Evolutionary conservation across 1,284 basidiomycete species (phyloP).

Genomic region (Amylostereum chailletii): DNA sequence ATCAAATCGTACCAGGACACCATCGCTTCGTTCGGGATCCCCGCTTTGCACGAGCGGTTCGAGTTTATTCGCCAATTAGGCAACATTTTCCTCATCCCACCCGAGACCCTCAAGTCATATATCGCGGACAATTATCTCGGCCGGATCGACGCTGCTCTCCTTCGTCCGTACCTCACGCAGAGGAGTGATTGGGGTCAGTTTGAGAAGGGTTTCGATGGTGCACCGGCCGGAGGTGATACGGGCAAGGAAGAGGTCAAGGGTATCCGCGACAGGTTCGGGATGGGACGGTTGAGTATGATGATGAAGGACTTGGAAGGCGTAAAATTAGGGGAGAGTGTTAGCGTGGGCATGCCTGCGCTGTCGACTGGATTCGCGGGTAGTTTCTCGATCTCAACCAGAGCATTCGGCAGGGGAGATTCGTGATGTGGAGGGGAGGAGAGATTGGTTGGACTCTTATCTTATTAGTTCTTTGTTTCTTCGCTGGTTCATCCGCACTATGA

Average conservation of each 20-base stretch:
- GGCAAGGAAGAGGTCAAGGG: constrained; percentile 35
- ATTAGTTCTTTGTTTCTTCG: not conserved
- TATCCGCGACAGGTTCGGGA: constrained; percentile 60
- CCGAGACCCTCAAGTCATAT: constrained; percentile 88
- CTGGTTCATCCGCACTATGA: constrained; percentile 8
- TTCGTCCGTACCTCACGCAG: constrained; percentile 88
- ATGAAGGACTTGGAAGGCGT: constrained; percentile 76
- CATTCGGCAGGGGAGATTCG: constrained; percentile 14
- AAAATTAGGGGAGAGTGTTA: constrained; percentile 50
- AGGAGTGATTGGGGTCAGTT: constrained; percentile 85
- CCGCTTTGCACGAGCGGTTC: constrained; percentile 87
- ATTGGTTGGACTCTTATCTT: not conserved
- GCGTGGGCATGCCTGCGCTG: constrained; percentile 35
- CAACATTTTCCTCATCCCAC: constrained; percentile 92
- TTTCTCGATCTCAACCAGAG: constrained; percentile 34
- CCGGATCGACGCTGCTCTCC: constrained; percentile 78
- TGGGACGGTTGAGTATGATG: constrained; percentile 63
- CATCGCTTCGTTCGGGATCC: constrained; percentile 73
- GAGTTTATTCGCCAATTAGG: constrained; percentile 98
- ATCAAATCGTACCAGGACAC: constrained; percentile 95
- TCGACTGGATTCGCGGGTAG: constrained; percentile 43
- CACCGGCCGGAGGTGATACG: constrained; percentile 35
- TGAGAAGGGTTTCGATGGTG: constrained; percentile 67
- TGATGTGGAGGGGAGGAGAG: not conserved
- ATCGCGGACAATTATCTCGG: constrained; percentile 89